Percentiles rank a stretch among this genome's conserved stretches.
These are phyloP conservation scores for Aspergillus nomiae DNA, from an alignment of 2,329 filamentous ascomycete species.

Conservation along the genomic window DNA sequence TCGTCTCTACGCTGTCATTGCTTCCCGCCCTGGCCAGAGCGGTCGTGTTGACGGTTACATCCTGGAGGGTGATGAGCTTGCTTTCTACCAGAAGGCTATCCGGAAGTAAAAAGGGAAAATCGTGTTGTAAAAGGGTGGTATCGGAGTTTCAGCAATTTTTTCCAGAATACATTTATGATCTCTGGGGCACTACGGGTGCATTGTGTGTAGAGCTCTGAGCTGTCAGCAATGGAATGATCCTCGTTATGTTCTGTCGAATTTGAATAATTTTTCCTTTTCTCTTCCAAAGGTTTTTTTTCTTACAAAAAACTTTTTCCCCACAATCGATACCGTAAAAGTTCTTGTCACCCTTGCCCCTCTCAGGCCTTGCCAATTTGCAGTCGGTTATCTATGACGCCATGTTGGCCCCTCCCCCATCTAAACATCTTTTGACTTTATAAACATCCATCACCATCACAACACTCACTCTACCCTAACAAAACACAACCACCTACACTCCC, in stretches of 20 bases:
- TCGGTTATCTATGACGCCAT: not conserved
- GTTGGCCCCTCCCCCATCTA: not conserved
- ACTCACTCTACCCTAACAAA: too few relatives aligned
- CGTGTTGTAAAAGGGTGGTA: constrained; percentile 33
- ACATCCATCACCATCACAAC: not conserved
- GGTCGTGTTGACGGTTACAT: constrained; percentile 97
- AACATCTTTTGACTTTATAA: not conserved
- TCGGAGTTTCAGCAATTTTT: constrained; percentile 44
- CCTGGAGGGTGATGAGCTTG: constrained; percentile 98
- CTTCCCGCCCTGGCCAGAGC: constrained; percentile 93
- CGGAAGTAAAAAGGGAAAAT: constrained; percentile 75
- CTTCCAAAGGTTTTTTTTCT: not conserved
- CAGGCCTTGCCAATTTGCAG: too few relatives aligned
- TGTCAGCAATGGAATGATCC: constrained; percentile 40
- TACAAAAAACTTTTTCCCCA: not conserved
- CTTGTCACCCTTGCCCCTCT: too few relatives aligned
- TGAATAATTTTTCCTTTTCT: constrained; percentile 4
- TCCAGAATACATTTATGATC: constrained; percentile 36
- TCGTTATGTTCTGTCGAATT: constrained; percentile 26
- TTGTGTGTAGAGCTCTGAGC: constrained; percentile 44
- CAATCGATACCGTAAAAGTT: not conserved
- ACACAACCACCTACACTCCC: not conserved
- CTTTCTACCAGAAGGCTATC: constrained; percentile 99
- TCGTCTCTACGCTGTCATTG: constrained; percentile 91
- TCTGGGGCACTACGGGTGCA: constrained; percentile 23